A percentile compares a stretch with the other conserved stretches of the same genome.
These are phyloP conservation scores for Lignosus rhinocerotis DNA, from an alignment of 1,284 basidiomycete genomes.

Conservation along the genomic window DNA sequence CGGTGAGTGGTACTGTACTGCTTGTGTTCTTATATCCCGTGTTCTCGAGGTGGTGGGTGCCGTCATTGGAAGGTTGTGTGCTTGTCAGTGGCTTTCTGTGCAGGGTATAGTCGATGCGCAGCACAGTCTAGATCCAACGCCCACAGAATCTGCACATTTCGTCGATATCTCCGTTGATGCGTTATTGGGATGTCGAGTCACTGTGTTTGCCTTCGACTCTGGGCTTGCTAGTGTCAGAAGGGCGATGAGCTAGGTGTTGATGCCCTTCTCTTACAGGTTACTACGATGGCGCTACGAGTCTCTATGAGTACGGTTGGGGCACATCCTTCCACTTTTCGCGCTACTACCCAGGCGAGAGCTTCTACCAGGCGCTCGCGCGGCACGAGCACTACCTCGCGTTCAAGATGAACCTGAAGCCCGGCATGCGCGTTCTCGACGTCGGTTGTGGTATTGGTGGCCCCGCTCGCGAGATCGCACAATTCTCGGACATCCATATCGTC, in stretches of 20 bases:
- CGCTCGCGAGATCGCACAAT: slow-evolving; percentile 92
- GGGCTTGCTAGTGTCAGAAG: no score
- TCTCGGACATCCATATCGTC: slow-evolving; percentile 85
- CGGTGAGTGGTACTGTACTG: slow-evolving; percentile 46
- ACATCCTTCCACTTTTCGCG: slow-evolving; percentile 98
- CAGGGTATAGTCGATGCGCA: no score
- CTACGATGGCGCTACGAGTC: slow-evolving; percentile 94
- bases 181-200: no score
- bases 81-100: no score
- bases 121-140: no score
- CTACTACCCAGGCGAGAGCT: slow-evolving; percentile 95
- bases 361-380: slow-evolving; percentile 82
- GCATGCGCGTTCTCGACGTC: slow-evolving; percentile 97
- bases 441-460: slow-evolving; percentile 98
- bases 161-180: no score
- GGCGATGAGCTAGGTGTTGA: neutral
- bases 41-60: no score
- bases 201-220: no score
- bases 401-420: slow-evolving; percentile 80
- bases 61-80: no score
- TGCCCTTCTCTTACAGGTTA: slow-evolving; percentile 59
- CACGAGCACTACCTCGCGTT: slow-evolving; percentile 98
- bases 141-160: no score
- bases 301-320: slow-evolving; percentile 97
- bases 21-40: no score